A percentile compares a stretch with the other conserved stretches of the same genome.
These are phyloP conservation scores for Gastrolobium bilobum DNA, from an alignment of 306 rosid genomes.

Conservation along the genomic window DNA sequence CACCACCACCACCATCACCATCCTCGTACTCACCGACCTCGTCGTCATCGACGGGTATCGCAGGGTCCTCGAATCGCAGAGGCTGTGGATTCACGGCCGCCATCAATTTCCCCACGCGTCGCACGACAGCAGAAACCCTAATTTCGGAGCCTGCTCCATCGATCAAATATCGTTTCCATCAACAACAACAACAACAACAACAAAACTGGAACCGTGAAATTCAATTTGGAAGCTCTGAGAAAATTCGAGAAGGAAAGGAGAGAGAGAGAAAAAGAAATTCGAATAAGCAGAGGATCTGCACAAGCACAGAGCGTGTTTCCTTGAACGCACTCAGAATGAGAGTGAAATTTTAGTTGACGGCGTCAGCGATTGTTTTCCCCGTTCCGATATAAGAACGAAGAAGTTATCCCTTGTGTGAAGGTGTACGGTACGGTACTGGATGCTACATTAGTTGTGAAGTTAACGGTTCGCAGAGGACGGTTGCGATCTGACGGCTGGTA, in stretches of 20 bases:
- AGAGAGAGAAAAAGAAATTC: slow-evolving; percentile 3
- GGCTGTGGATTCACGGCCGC: slow-evolving; percentile 81
- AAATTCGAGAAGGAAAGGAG: slow-evolving; percentile 46
- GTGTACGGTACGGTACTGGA: slow-evolving; percentile 13
- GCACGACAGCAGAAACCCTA: slow-evolving; percentile 63
- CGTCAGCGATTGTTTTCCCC: slow-evolving; percentile 31
- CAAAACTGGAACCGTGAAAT: slow-evolving; percentile 5
- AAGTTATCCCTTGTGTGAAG: slow-evolving; percentile 10
- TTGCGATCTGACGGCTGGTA: neutral
- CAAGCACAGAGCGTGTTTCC: slow-evolving; percentile 52
- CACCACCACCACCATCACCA: slow-evolving; percentile 55
- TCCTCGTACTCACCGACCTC: slow-evolving; percentile 67
- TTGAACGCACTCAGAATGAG: slow-evolving; percentile 56
- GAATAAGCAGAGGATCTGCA: slow-evolving; percentile 52
- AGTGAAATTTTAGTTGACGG: slow-evolving; percentile 42
- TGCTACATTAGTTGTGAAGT: neutral
- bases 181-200: neutral
- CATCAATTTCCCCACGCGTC: slow-evolving; percentile 53
- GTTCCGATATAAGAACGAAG: neutral
- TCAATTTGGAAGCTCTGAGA: slow-evolving; percentile 41
- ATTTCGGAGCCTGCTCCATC: slow-evolving; percentile 52
- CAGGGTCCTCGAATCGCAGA: slow-evolving; percentile 64
- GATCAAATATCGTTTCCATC: slow-evolving; percentile 35
- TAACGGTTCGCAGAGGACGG: neutral
- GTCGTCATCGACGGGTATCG: slow-evolving; percentile 55